These are phyloP conservation scores for Ogataea salicorniae DNA, from an alignment of 805 yeast genomes.

Conservation along the genomic window DNA sequence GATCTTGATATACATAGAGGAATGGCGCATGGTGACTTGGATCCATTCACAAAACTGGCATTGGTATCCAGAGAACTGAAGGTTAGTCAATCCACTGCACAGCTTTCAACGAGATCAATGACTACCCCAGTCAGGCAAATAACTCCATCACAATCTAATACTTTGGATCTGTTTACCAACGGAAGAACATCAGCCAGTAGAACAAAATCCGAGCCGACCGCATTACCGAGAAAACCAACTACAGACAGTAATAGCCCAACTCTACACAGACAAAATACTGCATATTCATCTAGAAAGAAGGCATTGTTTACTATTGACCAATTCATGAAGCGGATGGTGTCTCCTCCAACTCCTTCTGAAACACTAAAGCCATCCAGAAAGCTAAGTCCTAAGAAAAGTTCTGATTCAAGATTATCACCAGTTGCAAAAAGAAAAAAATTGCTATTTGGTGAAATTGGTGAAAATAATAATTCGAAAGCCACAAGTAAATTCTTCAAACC, in stretches of 20 bases:
- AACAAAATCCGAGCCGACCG: slow-evolving; percentile 1
- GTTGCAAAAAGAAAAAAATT: slow-evolving; percentile 24
- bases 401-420: slow-evolving; percentile 14
- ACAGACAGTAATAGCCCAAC: not conserved
- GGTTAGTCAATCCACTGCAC: slow-evolving; percentile 11
- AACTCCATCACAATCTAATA: not conserved
- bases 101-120: not conserved
- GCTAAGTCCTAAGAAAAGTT: not conserved
- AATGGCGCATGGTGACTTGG: slow-evolving; percentile 60
- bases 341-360: not conserved
- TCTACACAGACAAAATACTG: not conserved
- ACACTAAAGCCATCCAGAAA: not conserved
- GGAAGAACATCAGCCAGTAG: slow-evolving; percentile 2
- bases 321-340: slow-evolving; percentile 10
- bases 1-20: slow-evolving; percentile 43
- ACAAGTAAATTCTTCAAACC: slow-evolving; percentile 17
- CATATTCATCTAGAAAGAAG: slow-evolving; percentile 7
- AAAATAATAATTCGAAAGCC: not conserved
- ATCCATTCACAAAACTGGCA: slow-evolving; percentile 54
- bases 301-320: slow-evolving; percentile 22
- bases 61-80: slow-evolving; percentile 45
- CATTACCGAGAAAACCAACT: not conserved
- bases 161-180: not conserved
- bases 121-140: not conserved
- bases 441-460: slow-evolving; percentile 13